phyloP scores from a whole-genome alignment of 2,329 filamentous ascomycete genomes.

The Trichophyton rubrum region DNA sequence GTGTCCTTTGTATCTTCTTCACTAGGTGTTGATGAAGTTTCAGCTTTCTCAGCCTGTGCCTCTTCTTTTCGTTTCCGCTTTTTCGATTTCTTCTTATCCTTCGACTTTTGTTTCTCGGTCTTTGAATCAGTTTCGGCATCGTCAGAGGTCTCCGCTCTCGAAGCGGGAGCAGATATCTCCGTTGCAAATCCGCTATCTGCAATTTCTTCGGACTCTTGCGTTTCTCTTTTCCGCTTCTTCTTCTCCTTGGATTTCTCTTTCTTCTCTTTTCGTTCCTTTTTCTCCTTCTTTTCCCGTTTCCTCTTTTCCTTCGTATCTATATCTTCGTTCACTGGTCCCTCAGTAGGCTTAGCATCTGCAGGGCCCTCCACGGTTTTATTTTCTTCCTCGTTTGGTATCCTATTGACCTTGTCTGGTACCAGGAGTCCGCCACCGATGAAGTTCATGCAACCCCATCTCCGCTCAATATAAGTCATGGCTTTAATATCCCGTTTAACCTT shows the following conservation, averaged over 20 bases:
- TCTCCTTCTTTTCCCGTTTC: slow-evolving; percentile 15
- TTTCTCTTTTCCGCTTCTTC: slow-evolving; percentile 16
- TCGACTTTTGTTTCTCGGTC: neutral
- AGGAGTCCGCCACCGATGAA: slow-evolving; percentile 79
- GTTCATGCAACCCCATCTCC: slow-evolving; percentile 65
- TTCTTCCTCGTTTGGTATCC: neutral
- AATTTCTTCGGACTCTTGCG: slow-evolving; percentile 14
- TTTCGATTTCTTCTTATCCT: slow-evolving; percentile 19
- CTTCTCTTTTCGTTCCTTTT: slow-evolving; percentile 28
- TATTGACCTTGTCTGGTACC: slow-evolving; percentile 46
- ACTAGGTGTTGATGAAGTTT: neutral
- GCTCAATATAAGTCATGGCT: slow-evolving; percentile 59
- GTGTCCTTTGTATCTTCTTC: slow-evolving; percentile 12
- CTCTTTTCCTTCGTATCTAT: slow-evolving; percentile 18
- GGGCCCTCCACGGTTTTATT: neutral
- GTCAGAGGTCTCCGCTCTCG: slow-evolving; percentile 13
- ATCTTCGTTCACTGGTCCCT: slow-evolving; percentile 20
- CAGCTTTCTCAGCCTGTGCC: slow-evolving; percentile 4
- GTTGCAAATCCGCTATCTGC: slow-evolving; percentile 13
- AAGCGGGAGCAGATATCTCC: neutral
- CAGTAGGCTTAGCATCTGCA: neutral
- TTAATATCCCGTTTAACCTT: slow-evolving; percentile 56
- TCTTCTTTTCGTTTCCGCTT: slow-evolving; percentile 17
- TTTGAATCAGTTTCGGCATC: slow-evolving; percentile 4
- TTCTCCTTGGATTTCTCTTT: slow-evolving; percentile 19